These are phyloP conservation scores for Aotearoamyces nothofagi DNA, from an alignment of 2,329 filamentous ascomycete genomes.

Conservation along the genomic window DNA sequence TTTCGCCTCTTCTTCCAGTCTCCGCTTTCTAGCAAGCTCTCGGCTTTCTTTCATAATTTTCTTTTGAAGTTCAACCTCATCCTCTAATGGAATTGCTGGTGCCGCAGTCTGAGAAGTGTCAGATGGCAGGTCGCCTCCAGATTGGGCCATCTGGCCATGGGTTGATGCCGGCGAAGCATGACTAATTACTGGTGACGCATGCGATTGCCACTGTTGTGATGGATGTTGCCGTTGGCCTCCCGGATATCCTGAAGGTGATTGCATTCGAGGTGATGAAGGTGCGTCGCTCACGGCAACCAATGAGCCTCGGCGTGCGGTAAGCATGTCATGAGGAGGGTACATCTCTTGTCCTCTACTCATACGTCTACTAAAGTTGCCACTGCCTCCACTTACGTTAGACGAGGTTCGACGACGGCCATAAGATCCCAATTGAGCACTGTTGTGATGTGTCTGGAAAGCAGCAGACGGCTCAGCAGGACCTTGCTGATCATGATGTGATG, in stretches of 20 bases:
- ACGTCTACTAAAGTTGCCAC: conserved; percentile 43
- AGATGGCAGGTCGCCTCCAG: conserved; percentile 20
- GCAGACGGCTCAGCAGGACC: conserved; percentile 70
- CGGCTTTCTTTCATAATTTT: conserved; percentile 59
- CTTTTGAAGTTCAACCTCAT: conserved; percentile 48
- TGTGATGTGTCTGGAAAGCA: conserved; percentile 69
- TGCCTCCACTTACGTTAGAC: conserved; percentile 82
- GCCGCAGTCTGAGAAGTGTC: conserved; percentile 16
- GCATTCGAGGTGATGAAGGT: conserved; percentile 30
- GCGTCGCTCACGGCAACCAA: conserved; percentile 33
- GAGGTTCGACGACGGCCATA: conserved; percentile 71
- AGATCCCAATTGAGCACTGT: conserved; percentile 45
- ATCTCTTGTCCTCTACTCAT: conserved; percentile 20
- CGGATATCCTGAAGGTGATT: conserved; percentile 17
- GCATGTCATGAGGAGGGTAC: conserved; percentile 19
- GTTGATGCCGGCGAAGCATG: conserved; percentile 18
- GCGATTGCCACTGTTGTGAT: conserved; percentile 24
- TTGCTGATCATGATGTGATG: conserved; percentile 41
- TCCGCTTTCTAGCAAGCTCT: conserved; percentile 53
- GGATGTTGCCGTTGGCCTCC: conserved; percentile 12
- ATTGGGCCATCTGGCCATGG: conserved; percentile 18
- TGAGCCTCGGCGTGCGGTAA: conserved; percentile 31
- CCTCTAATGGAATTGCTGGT: conserved; percentile 23
- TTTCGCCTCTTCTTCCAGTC: conserved; percentile 52
- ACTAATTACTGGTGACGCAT: conserved; percentile 20